phyloP scores from a whole-genome alignment of 1,284 basidiomycete species.

The Bjerkandera adusta region DNA sequence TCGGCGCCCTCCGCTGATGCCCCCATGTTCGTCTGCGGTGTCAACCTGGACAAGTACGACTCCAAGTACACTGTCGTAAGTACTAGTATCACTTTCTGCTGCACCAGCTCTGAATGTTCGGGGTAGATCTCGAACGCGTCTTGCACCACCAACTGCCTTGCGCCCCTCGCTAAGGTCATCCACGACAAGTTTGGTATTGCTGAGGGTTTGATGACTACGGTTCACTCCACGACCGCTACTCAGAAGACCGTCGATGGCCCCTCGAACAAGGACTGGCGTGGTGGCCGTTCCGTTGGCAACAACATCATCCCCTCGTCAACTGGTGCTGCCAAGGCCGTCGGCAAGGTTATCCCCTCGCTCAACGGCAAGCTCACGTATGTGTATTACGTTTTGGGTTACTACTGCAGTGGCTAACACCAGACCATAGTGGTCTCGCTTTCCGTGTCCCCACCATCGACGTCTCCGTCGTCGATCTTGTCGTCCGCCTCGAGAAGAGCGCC shows the following conservation, averaged over 20 bases:
- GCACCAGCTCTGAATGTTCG: background rate
- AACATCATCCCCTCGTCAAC: conserved; percentile 99
- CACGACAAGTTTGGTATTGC: conserved; percentile 95
- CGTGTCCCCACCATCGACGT: conserved; percentile 97
- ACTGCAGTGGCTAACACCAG: conserved; percentile 10
- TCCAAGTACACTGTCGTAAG: conserved; percentile 84
- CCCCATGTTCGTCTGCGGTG: conserved; percentile 96
- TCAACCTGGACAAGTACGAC: conserved; percentile 96
- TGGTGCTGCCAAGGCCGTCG: conserved; percentile 99
- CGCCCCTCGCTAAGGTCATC: conserved; percentile 97
- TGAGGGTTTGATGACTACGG: conserved; percentile 98
- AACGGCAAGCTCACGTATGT: conserved; percentile 95
- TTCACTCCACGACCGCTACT: conserved; percentile 96
- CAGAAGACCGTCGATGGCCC: conserved; percentile 99
- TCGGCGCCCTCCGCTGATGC: conserved; percentile 98
- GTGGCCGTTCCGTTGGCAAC: conserved; percentile 94
- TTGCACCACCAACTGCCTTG: conserved; percentile 99
- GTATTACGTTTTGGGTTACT: background rate
- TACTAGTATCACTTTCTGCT: conserved; percentile 22
- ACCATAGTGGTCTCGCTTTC: conserved; percentile 86
- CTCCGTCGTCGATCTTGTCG: conserved; percentile 97
- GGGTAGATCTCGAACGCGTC: conserved; percentile 94
- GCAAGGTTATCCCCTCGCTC: conserved; percentile 96
- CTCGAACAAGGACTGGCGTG: conserved; percentile 93
- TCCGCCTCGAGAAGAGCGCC: conserved; percentile 86